These are phyloP conservation scores for Mortierella sp. DNA, from an alignment of 371 early-diverging fungal genomes.

Conservation along the genomic window DNA sequence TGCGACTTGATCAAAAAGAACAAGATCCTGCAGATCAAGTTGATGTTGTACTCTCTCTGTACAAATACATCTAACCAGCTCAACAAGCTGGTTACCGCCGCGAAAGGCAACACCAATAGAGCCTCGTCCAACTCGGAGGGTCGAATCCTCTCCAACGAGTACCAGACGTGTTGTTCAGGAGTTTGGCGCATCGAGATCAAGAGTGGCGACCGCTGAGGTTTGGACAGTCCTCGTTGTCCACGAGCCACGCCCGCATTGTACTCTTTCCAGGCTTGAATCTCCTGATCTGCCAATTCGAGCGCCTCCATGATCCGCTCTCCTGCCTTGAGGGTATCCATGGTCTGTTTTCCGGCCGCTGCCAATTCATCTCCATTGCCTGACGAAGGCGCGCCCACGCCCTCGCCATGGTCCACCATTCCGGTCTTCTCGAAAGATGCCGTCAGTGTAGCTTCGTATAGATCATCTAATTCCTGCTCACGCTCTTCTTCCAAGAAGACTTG, in stretches of 20 bases:
- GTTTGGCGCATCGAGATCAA: conserved; percentile 77
- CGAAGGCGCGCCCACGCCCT: conserved; percentile 51
- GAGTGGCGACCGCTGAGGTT: conserved; percentile 74
- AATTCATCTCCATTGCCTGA: conserved; percentile 63
- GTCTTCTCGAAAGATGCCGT: conserved; percentile 74
- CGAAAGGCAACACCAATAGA: conserved; percentile 86
- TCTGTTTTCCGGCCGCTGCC: conserved; percentile 84
- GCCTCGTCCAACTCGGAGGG: conserved; percentile 91
- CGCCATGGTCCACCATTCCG: conserved; percentile 59
- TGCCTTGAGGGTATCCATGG: conserved; percentile 91
- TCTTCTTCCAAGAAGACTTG: conserved; percentile 96
- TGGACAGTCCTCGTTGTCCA: conserved; percentile 61
- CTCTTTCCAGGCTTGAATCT: conserved; percentile 73
- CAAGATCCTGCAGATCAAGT: conserved; percentile 82
- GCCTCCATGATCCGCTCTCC: conserved; percentile 94
- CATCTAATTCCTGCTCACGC: conserved; percentile 92
- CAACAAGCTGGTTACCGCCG: conserved; percentile 79
- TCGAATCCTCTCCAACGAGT: conserved; percentile 77
- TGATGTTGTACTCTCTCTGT: conserved; percentile 78
- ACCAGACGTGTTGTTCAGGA: conserved; percentile 86
- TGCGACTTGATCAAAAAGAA: conserved; percentile 84
- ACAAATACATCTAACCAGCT: conserved; percentile 68
- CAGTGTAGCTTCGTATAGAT: conserved; percentile 82
- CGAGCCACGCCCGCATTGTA: conserved; percentile 69
- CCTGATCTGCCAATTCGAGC: conserved; percentile 86